Evolutionary conservation across 208 protist species (phyloP).

Genomic region (Leishmania tropica): DNA sequence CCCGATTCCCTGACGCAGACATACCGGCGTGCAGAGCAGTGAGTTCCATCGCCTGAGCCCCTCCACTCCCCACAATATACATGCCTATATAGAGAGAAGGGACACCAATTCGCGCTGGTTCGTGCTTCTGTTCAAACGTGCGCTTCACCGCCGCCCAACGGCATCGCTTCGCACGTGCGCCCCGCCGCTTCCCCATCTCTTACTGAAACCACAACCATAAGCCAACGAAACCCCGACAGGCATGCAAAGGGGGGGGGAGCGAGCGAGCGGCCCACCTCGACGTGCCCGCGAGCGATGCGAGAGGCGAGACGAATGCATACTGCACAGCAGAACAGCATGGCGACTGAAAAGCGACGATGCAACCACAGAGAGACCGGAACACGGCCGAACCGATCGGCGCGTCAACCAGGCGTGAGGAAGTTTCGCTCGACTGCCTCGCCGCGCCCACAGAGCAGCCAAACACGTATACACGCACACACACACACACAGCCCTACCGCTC

Average conservation of each 20-base stretch:
- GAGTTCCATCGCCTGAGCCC: background rate
- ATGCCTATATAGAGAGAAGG: background rate
- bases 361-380: no score
- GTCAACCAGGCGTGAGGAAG: no score
- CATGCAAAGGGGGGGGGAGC: no score
- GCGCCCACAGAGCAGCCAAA: no score
- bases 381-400: no score
- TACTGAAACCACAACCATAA: no score
- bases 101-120: background rate
- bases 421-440: no score
- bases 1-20: background rate
- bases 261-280: background rate
- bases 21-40: background rate
- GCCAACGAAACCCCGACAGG: no score
- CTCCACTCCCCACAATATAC: background rate
- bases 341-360: no score
- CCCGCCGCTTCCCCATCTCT: background rate
- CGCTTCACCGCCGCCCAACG: background rate
- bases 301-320: no score
- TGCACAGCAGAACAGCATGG: no score
- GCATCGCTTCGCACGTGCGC: background rate
- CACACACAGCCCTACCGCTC: background rate
- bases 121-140: background rate
- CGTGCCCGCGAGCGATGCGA: no score
- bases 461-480: background rate